phyloP scores from a whole-genome alignment of 2,329 filamentous ascomycete genomes.

The Fusarium coicis region DNA sequence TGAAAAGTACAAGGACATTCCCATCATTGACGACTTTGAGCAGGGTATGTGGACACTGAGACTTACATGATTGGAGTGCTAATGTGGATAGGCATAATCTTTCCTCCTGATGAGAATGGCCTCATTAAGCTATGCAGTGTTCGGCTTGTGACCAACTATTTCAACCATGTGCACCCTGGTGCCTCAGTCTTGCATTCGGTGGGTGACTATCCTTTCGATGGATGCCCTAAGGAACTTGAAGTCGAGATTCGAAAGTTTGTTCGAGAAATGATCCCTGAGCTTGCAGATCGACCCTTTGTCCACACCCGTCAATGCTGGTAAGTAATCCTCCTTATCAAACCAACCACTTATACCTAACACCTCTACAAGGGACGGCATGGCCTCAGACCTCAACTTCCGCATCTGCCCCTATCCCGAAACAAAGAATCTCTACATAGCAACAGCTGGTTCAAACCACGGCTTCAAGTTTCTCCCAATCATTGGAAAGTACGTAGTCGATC shows the following conservation, averaged over 20 bases:
- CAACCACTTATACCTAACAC: not conserved
- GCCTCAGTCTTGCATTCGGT: conserved; percentile 34
- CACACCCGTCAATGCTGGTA: conserved; percentile 58
- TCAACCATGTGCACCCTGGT: conserved; percentile 44
- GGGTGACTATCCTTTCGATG: conserved; percentile 38
- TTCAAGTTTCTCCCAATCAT: conserved; percentile 65
- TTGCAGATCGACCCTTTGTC: conserved; percentile 58
- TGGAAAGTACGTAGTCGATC: conserved; percentile 58
- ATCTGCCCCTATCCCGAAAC: conserved; percentile 33
- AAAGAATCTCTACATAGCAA: conserved; percentile 59
- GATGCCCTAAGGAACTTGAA: conserved; percentile 62
- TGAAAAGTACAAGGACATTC: conserved; percentile 57
- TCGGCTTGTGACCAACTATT: conserved; percentile 62
- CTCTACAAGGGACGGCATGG: conserved; percentile 48
- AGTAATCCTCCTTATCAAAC: conserved; percentile 30
- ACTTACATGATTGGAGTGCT: not conserved
- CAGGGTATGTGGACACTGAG: conserved; percentile 12
- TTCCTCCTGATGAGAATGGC: conserved; percentile 60
- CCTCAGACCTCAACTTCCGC: conserved; percentile 45
- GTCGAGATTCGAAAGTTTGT: conserved; percentile 63
- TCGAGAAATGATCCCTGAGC: conserved; percentile 46
- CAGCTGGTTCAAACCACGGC: conserved; percentile 63
- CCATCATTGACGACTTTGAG: conserved; percentile 48
- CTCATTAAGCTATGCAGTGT: conserved; percentile 66
- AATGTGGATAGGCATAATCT: conserved; percentile 58